These are phyloP conservation scores for Aureobasidium subglaciale DNA, from an alignment of 2,329 filamentous ascomycete genomes.

Conservation along the genomic window DNA sequence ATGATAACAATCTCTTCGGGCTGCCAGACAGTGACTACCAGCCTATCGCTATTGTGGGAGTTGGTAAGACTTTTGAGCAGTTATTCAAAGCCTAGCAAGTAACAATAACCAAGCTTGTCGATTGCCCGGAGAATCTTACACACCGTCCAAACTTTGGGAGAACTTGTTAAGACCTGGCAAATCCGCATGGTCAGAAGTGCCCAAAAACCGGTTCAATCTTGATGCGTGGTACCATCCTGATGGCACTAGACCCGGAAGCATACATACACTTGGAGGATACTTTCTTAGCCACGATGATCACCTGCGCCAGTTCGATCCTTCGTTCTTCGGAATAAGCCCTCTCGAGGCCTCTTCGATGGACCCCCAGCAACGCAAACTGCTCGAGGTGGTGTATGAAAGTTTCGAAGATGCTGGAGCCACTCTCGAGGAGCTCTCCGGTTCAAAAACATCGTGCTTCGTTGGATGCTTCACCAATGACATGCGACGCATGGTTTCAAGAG, in stretches of 20 bases:
- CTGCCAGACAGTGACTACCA: conserved; percentile 2
- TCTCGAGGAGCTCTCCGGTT: neutral
- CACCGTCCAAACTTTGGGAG: conserved; percentile 16
- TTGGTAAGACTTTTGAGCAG: neutral
- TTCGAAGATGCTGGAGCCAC: conserved; percentile 17
- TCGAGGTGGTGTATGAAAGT: conserved; percentile 38
- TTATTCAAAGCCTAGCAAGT: neutral
- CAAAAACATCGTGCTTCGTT: neutral
- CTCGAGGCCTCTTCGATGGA: conserved; percentile 31
- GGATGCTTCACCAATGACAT: neutral
- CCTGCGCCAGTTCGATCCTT: conserved; percentile 20
- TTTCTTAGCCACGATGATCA: conserved; percentile 21
- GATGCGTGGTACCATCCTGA: conserved; percentile 21
- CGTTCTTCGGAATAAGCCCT: conserved; percentile 22
- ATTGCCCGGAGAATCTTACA: conserved; percentile 34
- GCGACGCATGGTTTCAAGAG: neutral
- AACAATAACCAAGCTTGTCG: conserved; percentile 29
- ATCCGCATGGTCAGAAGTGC: conserved; percentile 21
- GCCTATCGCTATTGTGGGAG: conserved; percentile 41
- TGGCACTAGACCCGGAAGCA: neutral
- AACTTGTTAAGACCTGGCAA: conserved; percentile 5
- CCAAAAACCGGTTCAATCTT: conserved; percentile 15
- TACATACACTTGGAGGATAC: conserved; percentile 15
- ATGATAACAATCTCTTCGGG: neutral
- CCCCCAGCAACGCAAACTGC: conserved; percentile 34